phyloP scores from a whole-genome alignment of 805 yeast genomes.

The Candida glaebosa region DNA sequence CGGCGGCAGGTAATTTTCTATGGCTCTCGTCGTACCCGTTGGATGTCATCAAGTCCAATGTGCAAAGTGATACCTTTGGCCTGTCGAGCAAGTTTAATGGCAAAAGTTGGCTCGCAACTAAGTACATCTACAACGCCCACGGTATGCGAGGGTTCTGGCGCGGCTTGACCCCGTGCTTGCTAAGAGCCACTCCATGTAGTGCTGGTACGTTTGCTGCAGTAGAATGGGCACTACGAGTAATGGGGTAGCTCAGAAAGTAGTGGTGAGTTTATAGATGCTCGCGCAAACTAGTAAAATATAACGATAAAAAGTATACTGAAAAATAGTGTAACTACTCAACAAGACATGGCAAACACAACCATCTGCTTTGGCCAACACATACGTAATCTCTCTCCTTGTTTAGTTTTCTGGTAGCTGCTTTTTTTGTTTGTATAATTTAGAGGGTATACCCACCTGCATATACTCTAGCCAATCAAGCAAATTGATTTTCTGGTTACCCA shows the following conservation, averaged over 20 bases:
- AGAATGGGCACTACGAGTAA: slow-evolving; percentile 57
- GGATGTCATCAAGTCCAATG: slow-evolving; percentile 48
- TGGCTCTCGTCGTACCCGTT: slow-evolving; percentile 58
- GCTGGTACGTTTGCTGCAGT: slow-evolving; percentile 80
- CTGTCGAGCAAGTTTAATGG: slow-evolving; percentile 41
- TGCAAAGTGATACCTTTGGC: slow-evolving; percentile 55
- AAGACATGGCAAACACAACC: no score
- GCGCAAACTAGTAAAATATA: no score
- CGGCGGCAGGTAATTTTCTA: slow-evolving; percentile 63
- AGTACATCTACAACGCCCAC: slow-evolving; percentile 36
- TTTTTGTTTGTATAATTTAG: no score
- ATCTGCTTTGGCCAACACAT: no score
- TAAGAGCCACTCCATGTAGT: slow-evolving; percentile 62
- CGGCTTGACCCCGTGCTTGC: slow-evolving; percentile 56
- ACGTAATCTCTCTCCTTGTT: no score
- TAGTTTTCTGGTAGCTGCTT: no score
- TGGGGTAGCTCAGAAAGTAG: no score
- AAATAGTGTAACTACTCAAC: no score
- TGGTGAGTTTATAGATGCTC: no score
- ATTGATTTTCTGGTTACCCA: slow-evolving; percentile 3
- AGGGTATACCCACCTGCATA: no score
- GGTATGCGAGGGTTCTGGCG: slow-evolving; percentile 59
- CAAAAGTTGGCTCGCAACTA: slow-evolving; percentile 29
- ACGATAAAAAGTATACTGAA: no score
- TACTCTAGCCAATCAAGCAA: slow-evolving; percentile 3